Conservation (phyloP, 139 green algal genomes). For the Astrephomene gubernaculifera region DNA sequence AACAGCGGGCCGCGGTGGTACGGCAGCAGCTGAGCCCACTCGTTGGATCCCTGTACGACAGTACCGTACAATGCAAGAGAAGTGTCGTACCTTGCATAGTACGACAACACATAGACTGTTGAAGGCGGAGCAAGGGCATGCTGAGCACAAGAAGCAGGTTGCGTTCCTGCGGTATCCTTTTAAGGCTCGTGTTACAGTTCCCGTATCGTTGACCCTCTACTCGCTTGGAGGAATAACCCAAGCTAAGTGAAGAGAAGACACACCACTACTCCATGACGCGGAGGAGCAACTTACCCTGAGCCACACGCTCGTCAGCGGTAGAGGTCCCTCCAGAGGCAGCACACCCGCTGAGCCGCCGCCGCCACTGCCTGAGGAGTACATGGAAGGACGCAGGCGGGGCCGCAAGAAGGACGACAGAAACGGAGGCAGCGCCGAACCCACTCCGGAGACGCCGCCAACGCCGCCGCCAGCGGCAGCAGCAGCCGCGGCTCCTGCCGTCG, state of each 20-base stretch:
- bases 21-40: constrained; percentile 43
- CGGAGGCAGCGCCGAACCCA: constrained; percentile 1
- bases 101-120: too few relatives aligned
- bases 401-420: constrained; percentile 30
- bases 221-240: too few relatives aligned
- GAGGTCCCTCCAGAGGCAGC: constrained; percentile 2
- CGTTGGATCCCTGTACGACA: constrained; percentile 36
- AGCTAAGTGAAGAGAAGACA: neutral
- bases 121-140: too few relatives aligned
- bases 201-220: too few relatives aligned
- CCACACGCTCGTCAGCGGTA: constrained; percentile 30
- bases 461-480: neutral
- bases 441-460: neutral
- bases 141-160: too few relatives aligned
- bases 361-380: constrained; percentile 25
- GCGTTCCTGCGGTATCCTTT: too few relatives aligned
- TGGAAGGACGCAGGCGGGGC: constrained; percentile 11
- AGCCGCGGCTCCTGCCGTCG: neutral
- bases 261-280: too few relatives aligned
- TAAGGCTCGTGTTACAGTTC: too few relatives aligned
- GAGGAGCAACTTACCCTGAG: constrained; percentile 18
- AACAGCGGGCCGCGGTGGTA: constrained; percentile 40
- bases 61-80: too few relatives aligned
- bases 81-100: too few relatives aligned
- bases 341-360: neutral